A percentile compares a stretch with the other conserved stretches of the same genome.
phyloP scores from a whole-genome alignment of 192 early-diverging fungal species.

The Bifiguratus adelaidae region DNA sequence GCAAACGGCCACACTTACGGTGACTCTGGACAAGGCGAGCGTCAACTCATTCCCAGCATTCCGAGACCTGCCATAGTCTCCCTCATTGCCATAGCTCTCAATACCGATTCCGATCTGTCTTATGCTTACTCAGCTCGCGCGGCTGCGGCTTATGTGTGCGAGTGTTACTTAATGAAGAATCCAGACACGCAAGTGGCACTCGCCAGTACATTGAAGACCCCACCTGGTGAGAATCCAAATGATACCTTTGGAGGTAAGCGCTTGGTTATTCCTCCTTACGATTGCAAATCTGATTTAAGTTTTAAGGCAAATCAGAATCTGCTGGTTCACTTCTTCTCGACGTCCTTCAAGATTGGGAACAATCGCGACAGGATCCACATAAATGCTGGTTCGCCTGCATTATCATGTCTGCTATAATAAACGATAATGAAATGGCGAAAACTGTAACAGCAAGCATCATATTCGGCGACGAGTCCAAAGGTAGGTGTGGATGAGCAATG shows the following conservation, averaged over 20 bases:
- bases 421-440: slow-evolving; percentile 66
- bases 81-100: slow-evolving; percentile 68
- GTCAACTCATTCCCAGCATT: slow-evolving; percentile 22
- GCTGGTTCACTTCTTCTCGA: slow-evolving; percentile 83
- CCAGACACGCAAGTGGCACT: slow-evolving; percentile 80
- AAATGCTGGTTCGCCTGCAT: slow-evolving; percentile 82
- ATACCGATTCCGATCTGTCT: slow-evolving; percentile 25
- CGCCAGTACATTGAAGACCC: slow-evolving; percentile 73
- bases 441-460: slow-evolving; percentile 60
- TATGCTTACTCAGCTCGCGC: slow-evolving; percentile 67
- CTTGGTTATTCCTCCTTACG: neutral
- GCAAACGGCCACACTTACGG: slow-evolving; percentile 13
- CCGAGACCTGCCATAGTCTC: slow-evolving; percentile 76
- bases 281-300: neutral
- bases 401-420: slow-evolving; percentile 70
- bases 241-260: slow-evolving; percentile 30
- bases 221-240: slow-evolving; percentile 64
- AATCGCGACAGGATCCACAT: slow-evolving; percentile 65
- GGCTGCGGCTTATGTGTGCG: slow-evolving; percentile 74
- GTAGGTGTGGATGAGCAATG: slow-evolving; percentile 17
- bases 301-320: slow-evolving; percentile 60
- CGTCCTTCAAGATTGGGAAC: slow-evolving; percentile 68
- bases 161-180: slow-evolving; percentile 75
- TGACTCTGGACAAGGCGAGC: too few species aligned
- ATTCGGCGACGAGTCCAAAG: slow-evolving; percentile 64